Percentiles rank a stretch among this genome's conserved stretches.
phyloP scores from a whole-genome alignment of 2,329 filamentous ascomycete genomes.

The Cladosporium sp. region DNA sequence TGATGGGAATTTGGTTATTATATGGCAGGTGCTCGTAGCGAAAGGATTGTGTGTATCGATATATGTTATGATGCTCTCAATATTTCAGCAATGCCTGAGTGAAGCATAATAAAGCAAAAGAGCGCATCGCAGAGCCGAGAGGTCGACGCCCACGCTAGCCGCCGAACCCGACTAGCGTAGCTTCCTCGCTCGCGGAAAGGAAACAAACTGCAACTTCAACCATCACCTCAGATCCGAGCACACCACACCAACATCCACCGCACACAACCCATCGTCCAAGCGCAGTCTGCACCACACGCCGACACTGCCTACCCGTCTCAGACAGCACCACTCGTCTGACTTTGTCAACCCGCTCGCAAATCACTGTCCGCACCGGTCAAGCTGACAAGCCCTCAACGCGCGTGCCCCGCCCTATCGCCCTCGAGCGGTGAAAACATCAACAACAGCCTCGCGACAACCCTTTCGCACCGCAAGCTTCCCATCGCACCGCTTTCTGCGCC shows the following conservation, averaged over 20 bases:
- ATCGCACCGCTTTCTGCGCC: slow-evolving; percentile 5
- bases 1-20: background rate
- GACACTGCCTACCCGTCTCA: background rate
- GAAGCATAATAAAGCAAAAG: background rate
- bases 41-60: background rate
- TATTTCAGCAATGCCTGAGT: background rate
- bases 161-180: background rate
- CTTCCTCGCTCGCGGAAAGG: slow-evolving; percentile 5
- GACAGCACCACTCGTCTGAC: slow-evolving; percentile 11
- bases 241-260: background rate
- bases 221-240: slow-evolving; percentile 10
- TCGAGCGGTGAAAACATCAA: slow-evolving; percentile 19
- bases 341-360: background rate
- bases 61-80: background rate
- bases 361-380: slow-evolving; percentile 16
- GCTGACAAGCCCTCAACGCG: slow-evolving; percentile 19
- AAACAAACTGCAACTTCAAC: slow-evolving; percentile 11
- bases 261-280: slow-evolving; percentile 8
- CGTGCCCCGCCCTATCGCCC: slow-evolving; percentile 17
- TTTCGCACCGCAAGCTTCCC: slow-evolving; percentile 5
- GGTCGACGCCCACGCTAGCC: slow-evolving; percentile 2
- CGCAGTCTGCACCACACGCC: slow-evolving; percentile 6
- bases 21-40: background rate
- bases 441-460: slow-evolving; percentile 11
- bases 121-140: background rate